These are phyloP conservation scores for Arachnopeziza araneosa DNA, from an alignment of 2,329 filamentous ascomycete species.

Conservation along the genomic window DNA sequence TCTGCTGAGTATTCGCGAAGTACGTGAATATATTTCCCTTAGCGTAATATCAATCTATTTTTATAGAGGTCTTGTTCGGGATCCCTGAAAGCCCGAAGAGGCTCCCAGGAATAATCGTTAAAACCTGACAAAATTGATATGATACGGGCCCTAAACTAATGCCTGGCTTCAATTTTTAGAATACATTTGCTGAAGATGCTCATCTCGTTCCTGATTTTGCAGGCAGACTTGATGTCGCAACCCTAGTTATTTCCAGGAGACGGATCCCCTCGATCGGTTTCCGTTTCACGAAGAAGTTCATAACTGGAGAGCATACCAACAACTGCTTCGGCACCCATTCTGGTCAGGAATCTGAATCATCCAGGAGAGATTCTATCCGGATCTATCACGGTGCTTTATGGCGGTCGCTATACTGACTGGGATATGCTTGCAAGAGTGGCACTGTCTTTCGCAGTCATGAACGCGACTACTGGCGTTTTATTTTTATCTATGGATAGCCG, in stretches of 20 bases:
- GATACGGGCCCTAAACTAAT: too few species aligned
- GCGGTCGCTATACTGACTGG: not conserved
- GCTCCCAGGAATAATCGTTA: too few species aligned
- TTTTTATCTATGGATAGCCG: not conserved
- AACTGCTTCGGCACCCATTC: not conserved
- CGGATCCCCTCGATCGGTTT: not conserved
- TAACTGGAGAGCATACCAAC: not conserved
- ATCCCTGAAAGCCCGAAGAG: too few species aligned
- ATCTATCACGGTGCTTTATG: not conserved
- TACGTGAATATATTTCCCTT: too few species aligned
- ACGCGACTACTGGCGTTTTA: not conserved
- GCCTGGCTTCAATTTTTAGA: too few species aligned
- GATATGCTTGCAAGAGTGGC: not conserved
- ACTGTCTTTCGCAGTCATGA: not conserved
- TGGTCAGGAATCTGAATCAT: not conserved
- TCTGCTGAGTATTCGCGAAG: too few species aligned
- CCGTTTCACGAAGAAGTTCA: not conserved
- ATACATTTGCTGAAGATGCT: not conserved
- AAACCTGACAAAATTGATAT: too few species aligned
- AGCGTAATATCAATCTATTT: too few species aligned
- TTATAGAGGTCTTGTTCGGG: too few species aligned
- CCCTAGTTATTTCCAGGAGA: not conserved
- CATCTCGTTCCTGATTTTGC: not conserved
- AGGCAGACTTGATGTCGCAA: not conserved
- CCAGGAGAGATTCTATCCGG: not conserved